These are phyloP conservation scores for Telopea speciosissima DNA, from an alignment of 177 flowering plant species.

Conservation along the genomic window DNA sequence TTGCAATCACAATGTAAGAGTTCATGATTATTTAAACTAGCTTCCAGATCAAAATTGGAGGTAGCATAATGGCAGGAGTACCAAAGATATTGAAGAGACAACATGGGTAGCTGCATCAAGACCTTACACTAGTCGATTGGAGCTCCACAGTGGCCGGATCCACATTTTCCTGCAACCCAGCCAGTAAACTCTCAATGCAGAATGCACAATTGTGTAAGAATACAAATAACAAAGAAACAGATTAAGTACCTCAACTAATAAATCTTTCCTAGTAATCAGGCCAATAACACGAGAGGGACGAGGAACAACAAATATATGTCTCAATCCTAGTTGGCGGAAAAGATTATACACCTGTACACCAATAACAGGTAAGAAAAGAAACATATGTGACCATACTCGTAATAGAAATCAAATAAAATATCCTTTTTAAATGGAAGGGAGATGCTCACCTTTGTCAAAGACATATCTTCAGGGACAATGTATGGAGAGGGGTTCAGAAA, in stretches of 20 bases:
- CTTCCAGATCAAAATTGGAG: neutral
- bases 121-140: slow-evolving; percentile 99
- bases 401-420: neutral
- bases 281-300: slow-evolving; percentile 74
- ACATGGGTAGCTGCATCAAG: slow-evolving; percentile 51
- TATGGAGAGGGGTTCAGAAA: slow-evolving; percentile 74
- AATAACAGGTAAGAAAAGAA: neutral
- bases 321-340: slow-evolving; percentile 68
- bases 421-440: neutral
- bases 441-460: slow-evolving; percentile 54
- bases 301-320: slow-evolving; percentile 75
- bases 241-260: slow-evolving; percentile 55
- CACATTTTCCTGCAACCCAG: slow-evolving; percentile 58
- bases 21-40: too few relatives aligned
- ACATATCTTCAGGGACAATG: slow-evolving; percentile 77
- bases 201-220: neutral
- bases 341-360: slow-evolving; percentile 61
- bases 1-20: neutral
- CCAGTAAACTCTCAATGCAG: slow-evolving; percentile 3
- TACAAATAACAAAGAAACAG: neutral
- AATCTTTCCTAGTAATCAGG: slow-evolving; percentile 68
- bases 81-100: slow-evolving; percentile 3
- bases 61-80: neutral
- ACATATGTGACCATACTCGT: neutral
- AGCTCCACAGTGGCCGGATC: slow-evolving; percentile 62